Conservation (phyloP, 2,329 filamentous ascomycete genomes). For the Neocatenulostroma microsporum region DNA sequence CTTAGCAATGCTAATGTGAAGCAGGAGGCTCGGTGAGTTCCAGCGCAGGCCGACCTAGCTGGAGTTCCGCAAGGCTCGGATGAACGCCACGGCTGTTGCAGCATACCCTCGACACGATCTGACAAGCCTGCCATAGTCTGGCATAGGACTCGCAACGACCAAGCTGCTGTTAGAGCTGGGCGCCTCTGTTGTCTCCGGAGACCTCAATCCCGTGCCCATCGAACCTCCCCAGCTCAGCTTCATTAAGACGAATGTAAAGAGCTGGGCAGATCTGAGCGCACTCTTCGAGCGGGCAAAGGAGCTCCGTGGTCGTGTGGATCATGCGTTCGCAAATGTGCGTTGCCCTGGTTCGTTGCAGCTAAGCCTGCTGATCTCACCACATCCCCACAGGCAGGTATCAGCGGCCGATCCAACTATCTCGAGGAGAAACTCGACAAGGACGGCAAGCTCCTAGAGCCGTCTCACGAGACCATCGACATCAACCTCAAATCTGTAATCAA, state of each 20-base stretch:
- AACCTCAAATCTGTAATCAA: conserved; percentile 37
- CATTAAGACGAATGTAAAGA: conserved; percentile 41
- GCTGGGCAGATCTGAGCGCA: conserved; percentile 43
- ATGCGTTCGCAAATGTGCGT: conserved; percentile 43
- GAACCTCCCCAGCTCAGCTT: conserved; percentile 31
- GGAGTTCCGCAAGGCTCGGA: too few species aligned
- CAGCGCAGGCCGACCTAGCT: too few species aligned
- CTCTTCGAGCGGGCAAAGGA: conserved; percentile 47
- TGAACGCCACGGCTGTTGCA: too few species aligned
- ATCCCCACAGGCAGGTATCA: conserved; percentile 48
- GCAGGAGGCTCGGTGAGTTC: too few species aligned
- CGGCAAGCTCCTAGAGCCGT: conserved; percentile 25
- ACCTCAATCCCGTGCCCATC: conserved; percentile 40
- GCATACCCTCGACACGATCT: too few species aligned
- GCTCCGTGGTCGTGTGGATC: conserved; percentile 37
- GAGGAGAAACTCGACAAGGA: conserved; percentile 29
- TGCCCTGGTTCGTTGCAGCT: too few species aligned
- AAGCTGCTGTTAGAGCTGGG: conserved; percentile 46
- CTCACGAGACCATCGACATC: conserved; percentile 33
- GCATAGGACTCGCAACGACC: conserved; percentile 54
- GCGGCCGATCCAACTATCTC: conserved; percentile 34
- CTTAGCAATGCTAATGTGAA: too few species aligned
- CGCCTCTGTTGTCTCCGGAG: conserved; percentile 50
- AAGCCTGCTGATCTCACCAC: not conserved
- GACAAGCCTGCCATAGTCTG: conserved; percentile 44